Evolutionary conservation across 2,329 filamentous ascomycete genomes (phyloP), one percentile per base, ranked within the genome.

Genomic region (Trichoderma gracile): DNA sequence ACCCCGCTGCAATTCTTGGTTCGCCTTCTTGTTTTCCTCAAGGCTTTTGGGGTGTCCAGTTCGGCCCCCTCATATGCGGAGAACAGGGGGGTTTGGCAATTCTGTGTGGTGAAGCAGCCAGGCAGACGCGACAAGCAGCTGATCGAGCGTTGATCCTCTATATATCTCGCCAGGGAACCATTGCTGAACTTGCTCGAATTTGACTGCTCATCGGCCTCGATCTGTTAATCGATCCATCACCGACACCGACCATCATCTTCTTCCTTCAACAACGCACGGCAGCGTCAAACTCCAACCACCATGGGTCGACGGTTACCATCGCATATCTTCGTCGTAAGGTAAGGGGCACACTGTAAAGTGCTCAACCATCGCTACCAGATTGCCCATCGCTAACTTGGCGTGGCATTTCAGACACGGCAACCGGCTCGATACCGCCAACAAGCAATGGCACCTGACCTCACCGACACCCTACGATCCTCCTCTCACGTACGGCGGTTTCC

Each of bases 381-480:
- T 30, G 30, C 8, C 30, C 25, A 17, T 45, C 30, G 10, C 63
- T 62, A 53, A 66, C 46, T 23, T 23, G 54, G 27, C 5, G 30
- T 7, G 25, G 15, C 43, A 30, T 54, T 33, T n/a, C 65, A 89
- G 95, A 78, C 95, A 99, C 77, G 95, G 95, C 73, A 91, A 93
- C 71, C 90, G 95, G 70, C 89, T 99, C 65, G 95, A 99, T 76
- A 92, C 92, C 63, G 93, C 93, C 67, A 93, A 99, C 82, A 93
- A 93, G 75, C 87, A 92, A 76, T 99, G 95, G 95, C 92, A 97
- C 76, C 84, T 97, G 62, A 90, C 91, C 33, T 97, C 95, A 6
- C 91, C 93, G 1, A 93, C 92, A 6, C 95, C 95, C 2, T 99
- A 98, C 81, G 94, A 99, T 69, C 92, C 95, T 69, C 95, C 95